Conservation (phyloP, 306 rosid genomes). For the Cicer chorassanicum region DNA sequence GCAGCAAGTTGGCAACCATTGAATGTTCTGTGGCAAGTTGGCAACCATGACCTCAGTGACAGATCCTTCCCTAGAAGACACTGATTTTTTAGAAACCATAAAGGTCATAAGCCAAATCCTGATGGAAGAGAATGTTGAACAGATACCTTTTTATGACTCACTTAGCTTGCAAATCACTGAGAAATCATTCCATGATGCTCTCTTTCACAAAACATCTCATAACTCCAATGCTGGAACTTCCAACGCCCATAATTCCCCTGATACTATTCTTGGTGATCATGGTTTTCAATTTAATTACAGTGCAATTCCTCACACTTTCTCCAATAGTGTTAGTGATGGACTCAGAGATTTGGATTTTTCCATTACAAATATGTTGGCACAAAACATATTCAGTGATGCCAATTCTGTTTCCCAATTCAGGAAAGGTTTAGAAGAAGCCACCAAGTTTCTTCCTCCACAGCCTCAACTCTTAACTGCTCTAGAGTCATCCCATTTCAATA, state of each 20-base stretch:
- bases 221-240: conserved; percentile 15
- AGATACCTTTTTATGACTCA: conserved; percentile 58
- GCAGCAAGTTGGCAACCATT: neutral
- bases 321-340: neutral
- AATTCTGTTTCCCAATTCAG: conserved; percentile 68
- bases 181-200: conserved; percentile 63
- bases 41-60: neutral
- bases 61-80: conserved; percentile 10
- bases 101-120: conserved; percentile 55
- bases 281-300: neutral
- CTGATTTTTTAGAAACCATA: conserved; percentile 17
- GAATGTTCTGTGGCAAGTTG: neutral
- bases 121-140: conserved; percentile 55
- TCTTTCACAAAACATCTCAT: conserved; percentile 46
- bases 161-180: conserved; percentile 62
- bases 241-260: neutral
- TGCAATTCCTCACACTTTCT: neutral
- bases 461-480: conserved; percentile 49
- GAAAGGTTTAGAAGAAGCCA: conserved; percentile 83
- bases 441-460: conserved; percentile 72
- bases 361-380: conserved; percentile 55
- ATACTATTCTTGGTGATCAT: neutral
- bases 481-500: neutral
- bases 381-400: conserved; percentile 57
- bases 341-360: conserved; percentile 42